Conservation (phyloP, 495 filamentous ascomycete species). For the Penicillium lagena region DNA sequence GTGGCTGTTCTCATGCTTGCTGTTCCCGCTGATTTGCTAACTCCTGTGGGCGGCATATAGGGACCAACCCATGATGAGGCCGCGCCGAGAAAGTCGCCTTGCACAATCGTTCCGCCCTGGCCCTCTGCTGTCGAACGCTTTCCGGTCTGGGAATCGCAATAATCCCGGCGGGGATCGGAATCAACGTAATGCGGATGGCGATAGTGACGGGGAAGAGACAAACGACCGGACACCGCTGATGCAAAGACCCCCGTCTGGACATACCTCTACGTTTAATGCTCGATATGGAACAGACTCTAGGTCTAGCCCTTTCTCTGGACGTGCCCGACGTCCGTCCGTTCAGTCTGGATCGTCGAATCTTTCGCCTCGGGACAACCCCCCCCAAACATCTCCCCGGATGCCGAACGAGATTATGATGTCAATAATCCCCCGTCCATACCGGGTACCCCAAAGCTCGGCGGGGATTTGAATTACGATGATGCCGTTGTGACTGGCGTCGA, state of each 20-base stretch:
- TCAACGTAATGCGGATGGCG: constrained; percentile 29
- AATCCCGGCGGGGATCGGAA: constrained; percentile 19
- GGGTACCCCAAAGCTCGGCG: constrained; percentile 57
- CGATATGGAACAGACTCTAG: constrained; percentile 37
- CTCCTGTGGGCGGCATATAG: constrained; percentile 24
- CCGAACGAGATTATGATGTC: constrained; percentile 62
- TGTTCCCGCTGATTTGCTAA: constrained; percentile 1
- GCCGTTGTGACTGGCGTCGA: constrained; percentile 56
- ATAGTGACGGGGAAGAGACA: constrained; percentile 42
- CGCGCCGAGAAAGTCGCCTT: constrained; percentile 57
- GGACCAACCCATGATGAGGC: constrained; percentile 63
- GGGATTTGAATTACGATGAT: constrained; percentile 69
- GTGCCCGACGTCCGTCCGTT: constrained; percentile 21
- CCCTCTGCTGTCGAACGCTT: constrained; percentile 21
- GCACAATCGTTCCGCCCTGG: constrained; percentile 41
- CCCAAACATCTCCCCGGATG: constrained; percentile 19
- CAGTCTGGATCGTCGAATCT: constrained; percentile 26
- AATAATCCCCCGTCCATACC: constrained; percentile 97
- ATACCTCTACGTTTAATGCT: constrained; percentile 9
- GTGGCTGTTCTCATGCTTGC: neutral
- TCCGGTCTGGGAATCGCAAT: constrained; percentile 21
- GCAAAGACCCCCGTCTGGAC: constrained; percentile 15
- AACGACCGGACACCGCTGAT: constrained; percentile 40
- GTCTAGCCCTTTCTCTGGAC: constrained; percentile 21
- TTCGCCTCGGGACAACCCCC: constrained; percentile 26